These are phyloP conservation scores for Fusarium verticillioides DNA, from an alignment of 2,329 filamentous ascomycete species.

Conservation along the genomic window DNA sequence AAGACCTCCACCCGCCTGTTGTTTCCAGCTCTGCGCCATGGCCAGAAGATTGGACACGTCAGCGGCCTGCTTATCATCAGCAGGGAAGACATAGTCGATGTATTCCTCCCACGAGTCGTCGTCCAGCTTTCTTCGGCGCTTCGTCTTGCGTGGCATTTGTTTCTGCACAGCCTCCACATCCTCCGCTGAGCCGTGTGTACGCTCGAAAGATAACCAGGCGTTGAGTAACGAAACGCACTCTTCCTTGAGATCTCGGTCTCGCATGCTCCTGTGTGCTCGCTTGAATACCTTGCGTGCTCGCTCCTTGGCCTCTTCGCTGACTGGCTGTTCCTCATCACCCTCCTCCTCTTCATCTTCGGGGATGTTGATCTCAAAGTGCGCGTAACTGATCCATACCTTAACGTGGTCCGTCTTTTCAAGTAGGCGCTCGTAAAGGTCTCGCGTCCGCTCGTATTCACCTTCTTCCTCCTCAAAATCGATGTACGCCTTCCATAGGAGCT, in stretches of 20 bases:
- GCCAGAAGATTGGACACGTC: conserved; percentile 86
- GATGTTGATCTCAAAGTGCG: conserved; percentile 97
- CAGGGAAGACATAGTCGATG: conserved; percentile 96
- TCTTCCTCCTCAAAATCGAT: conserved; percentile 99
- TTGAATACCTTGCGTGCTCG: conserved; percentile 87
- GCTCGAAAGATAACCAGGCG: conserved; percentile 93
- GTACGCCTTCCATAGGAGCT: conserved; percentile 96
- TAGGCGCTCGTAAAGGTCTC: conserved; percentile 87
- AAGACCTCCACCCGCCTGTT: conserved; percentile 62
- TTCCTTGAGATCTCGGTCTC: conserved; percentile 89
- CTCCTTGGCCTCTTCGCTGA: conserved; percentile 85
- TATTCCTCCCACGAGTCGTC: conserved; percentile 96
- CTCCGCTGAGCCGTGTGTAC: conserved; percentile 78
- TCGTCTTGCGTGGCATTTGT: conserved; percentile 93
- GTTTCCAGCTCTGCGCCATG: conserved; percentile 90
- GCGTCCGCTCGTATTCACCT: conserved; percentile 85
- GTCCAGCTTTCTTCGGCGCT: conserved; percentile 90
- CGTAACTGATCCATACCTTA: conserved; percentile 99
- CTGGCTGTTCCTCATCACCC: conserved; percentile 71
- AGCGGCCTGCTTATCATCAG: conserved; percentile 87
- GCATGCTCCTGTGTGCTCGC: conserved; percentile 86
- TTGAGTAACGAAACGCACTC: conserved; percentile 93
- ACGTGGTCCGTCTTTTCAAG: conserved; percentile 96
- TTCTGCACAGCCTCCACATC: conserved; percentile 87
- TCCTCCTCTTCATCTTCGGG: conserved; percentile 75